Conservation (phyloP, 1,139 yeast genomes). For the Saccharomyces hybrid region DNA sequence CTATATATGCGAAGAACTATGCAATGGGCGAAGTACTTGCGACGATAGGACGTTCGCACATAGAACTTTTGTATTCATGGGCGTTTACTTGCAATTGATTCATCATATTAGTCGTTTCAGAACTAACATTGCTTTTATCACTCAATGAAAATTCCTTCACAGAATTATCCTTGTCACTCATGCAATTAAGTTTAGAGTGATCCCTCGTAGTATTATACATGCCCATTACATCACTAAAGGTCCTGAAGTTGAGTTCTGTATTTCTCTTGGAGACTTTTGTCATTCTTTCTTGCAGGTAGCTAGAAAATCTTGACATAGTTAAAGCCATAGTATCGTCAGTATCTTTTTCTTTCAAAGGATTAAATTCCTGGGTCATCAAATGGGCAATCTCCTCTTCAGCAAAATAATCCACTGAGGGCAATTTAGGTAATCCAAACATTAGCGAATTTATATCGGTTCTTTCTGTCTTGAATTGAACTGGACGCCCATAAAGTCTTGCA, state of each 20-base stretch:
- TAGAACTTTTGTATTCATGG: background rate
- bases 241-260: slow-evolving; percentile 4
- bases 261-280: slow-evolving; percentile 8
- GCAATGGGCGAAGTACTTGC: background rate
- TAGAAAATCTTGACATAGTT: slow-evolving; percentile 9
- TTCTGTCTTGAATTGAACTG: slow-evolving; percentile 21
- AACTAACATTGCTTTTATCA: background rate
- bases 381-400: slow-evolving; percentile 14
- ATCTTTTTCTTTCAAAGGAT: slow-evolving; percentile 1
- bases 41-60: background rate
- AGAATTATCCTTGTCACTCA: background rate
- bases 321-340: slow-evolving; percentile 7
- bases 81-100: background rate
- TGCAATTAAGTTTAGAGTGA: background rate
- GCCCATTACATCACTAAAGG: background rate
- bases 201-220: background rate
- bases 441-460: slow-evolving; percentile 21
- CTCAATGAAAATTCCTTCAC: background rate
- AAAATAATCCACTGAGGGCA: slow-evolving; percentile 24
- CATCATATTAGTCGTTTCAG: background rate
- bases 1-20: background rate
- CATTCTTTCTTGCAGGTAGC: slow-evolving; percentile 7
- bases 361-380: background rate
- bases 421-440: slow-evolving; percentile 26
- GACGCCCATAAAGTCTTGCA: slow-evolving; percentile 26